Base-by-base conservation (phyloP, 805 yeast species). In the Candida pseudofarinosa region DNA sequence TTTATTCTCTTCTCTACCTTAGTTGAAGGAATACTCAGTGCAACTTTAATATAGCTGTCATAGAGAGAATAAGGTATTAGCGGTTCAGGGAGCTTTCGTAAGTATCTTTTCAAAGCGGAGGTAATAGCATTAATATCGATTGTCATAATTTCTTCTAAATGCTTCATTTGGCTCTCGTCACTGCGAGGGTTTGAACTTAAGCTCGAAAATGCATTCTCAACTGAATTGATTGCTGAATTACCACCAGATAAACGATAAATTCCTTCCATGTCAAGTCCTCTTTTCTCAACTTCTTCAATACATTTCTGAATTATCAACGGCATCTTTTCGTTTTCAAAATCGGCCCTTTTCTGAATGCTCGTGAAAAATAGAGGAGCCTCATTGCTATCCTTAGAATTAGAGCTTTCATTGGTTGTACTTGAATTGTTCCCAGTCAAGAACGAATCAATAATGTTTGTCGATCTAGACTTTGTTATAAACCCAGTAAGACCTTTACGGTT, bases 201-300 rank as follows among this genome's bases (percentile, higher is more conserved):
- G n/a, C 59, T 62, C 3, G 63, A 59, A 52, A 70, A 70, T 1
- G 74, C 69, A 40, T 59, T 62, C 45, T 69, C 74, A 37, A 70
- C 65, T n/a, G 69, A 60, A 18, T 76, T 79, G 42, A 83, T 75
- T 38, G 85, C 83, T 6, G 88, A 75, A 48, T 81, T 76, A 4
- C 88, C 85, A 1, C 96, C 99, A 37, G 95, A 84, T 51, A 90
- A 83, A 51, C 99, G 73, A 66, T 93, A 93, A 30, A 93, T 76
- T 6, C 99, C 99, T 62, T 90, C 98, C 47, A 73, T 67, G 33
- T 75, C 80, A 51, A 90, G 62, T 3, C 96, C 96, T 44, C 88
- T 71, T 4, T 58, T 57, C 64, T 91, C 97, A 41, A 93, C 88
- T 52, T 84, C 93, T 18, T 71, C 68, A 4, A 89, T 64, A 63